These are phyloP conservation scores for Carex kokanica DNA, from an alignment of 176 grass and related monocot species.

Conservation along the genomic window DNA sequence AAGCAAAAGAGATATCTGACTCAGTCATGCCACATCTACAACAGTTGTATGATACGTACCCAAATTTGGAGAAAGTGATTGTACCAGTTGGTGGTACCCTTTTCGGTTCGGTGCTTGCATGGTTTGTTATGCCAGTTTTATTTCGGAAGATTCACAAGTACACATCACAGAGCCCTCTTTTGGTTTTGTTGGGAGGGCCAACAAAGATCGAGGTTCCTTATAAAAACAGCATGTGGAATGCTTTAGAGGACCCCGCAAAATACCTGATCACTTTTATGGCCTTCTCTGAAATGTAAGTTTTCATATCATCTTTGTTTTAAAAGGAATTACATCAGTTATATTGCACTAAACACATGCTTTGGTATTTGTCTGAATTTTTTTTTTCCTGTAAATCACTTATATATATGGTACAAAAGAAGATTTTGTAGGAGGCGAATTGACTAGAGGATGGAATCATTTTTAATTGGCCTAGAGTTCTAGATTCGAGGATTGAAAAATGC, in stretches of 20 bases:
- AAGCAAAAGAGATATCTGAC: slow-evolving; percentile 63
- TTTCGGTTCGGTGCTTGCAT: slow-evolving; percentile 59
- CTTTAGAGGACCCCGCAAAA: slow-evolving; percentile 90
- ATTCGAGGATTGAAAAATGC: neutral
- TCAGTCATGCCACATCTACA: slow-evolving; percentile 55
- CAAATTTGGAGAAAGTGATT: slow-evolving; percentile 74
- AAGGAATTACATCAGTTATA: neutral
- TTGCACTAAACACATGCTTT: neutral
- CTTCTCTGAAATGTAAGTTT: slow-evolving; percentile 85
- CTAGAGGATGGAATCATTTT: neutral
- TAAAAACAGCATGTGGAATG: slow-evolving; percentile 77
- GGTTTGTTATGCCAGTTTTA: slow-evolving; percentile 88
- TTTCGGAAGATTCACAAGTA: slow-evolving; percentile 80
- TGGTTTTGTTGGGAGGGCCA: slow-evolving; percentile 45
- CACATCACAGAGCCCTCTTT: slow-evolving; percentile 50
- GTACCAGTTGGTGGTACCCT: slow-evolving; percentile 65
- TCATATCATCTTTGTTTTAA: neutral
- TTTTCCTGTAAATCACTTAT: neutral
- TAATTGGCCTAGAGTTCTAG: neutral
- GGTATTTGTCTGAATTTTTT: neutral
- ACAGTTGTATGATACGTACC: slow-evolving; percentile 57
- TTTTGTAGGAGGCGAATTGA: neutral
- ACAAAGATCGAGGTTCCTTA: slow-evolving; percentile 52
- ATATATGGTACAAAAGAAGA: neutral
- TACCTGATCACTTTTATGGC: slow-evolving; percentile 95